phyloP scores from a whole-genome alignment of 1,139 yeast genomes.

The Wickerhamomyces sp. region DNA sequence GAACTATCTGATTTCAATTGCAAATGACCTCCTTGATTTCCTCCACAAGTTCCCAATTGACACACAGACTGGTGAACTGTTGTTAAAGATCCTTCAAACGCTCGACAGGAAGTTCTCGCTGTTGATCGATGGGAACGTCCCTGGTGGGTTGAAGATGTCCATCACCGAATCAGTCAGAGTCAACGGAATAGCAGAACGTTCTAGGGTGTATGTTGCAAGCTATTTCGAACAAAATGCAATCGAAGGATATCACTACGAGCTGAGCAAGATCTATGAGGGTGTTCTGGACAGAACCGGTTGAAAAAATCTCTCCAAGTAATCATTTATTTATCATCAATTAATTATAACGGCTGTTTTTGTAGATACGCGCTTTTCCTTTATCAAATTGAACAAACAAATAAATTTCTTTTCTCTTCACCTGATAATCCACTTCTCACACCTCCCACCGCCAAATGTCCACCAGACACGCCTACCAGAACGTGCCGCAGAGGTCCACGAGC shows the following conservation, averaged over 20 bases:
- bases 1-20: slow-evolving; percentile 19
- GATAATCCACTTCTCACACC: too few relatives aligned
- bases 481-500: too few relatives aligned
- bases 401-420: too few relatives aligned
- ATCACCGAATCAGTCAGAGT: slow-evolving; percentile 18
- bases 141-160: slow-evolving; percentile 12
- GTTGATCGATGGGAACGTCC: slow-evolving; percentile 15
- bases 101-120: slow-evolving; percentile 17
- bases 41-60: slow-evolving; percentile 5
- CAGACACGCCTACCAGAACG: too few relatives aligned
- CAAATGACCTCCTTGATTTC: slow-evolving; percentile 18
- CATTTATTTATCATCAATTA: too few relatives aligned
- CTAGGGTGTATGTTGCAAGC: slow-evolving; percentile 10
- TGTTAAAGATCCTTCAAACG: slow-evolving; percentile 12
- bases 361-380: too few relatives aligned
- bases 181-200: slow-evolving; percentile 19
- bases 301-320: too few relatives aligned
- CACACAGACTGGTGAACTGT: slow-evolving; percentile 6
- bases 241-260: slow-evolving; percentile 17
- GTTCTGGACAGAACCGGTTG: slow-evolving; percentile 16
- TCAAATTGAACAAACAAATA: too few relatives aligned
- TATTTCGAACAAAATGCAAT: slow-evolving; percentile 12
- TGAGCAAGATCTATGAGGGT: slow-evolving; percentile 16
- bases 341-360: too few relatives aligned
- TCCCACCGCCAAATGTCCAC: too few relatives aligned